phyloP scores from a whole-genome alignment of 306 rosid species.

The Cicer bijugum region DNA sequence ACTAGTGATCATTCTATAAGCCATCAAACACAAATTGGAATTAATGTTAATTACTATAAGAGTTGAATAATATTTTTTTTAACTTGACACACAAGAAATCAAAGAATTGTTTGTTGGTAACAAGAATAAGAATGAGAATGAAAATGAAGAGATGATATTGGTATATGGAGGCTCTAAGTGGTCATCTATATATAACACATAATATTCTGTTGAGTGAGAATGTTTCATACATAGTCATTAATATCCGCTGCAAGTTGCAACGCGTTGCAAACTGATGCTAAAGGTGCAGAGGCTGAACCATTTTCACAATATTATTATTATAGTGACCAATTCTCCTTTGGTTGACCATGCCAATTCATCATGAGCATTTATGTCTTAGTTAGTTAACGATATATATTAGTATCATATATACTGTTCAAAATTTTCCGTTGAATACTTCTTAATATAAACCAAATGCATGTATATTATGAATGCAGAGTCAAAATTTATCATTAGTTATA shows the following conservation, averaged over 20 bases:
- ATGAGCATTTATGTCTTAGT: background rate
- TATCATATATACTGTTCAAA: background rate
- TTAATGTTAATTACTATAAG: background rate
- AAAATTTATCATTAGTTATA: no score
- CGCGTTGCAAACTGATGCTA: background rate
- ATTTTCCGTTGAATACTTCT: background rate
- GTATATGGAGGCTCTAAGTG: background rate
- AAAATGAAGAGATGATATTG: background rate
- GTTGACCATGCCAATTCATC: background rate
- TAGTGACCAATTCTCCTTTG: background rate
- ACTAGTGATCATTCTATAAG: background rate
- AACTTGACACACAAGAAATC: background rate
- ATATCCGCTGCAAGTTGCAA: background rate
- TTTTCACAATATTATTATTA: background rate
- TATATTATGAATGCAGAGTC: background rate
- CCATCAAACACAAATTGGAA: background rate
- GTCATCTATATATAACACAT: background rate
- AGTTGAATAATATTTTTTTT: background rate
- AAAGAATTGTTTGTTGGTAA: background rate
- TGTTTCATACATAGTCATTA: background rate
- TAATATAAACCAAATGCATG: background rate
- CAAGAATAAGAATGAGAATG: background rate
- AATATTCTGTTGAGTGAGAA: constrained; percentile 3
- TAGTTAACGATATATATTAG: no score
- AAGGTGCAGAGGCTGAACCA: no score